A percentile compares a stretch with the other conserved stretches of the same genome.
Evolutionary conservation across 257 asterid species (phyloP).

Genomic region (Orobanche coerulescens): DNA sequence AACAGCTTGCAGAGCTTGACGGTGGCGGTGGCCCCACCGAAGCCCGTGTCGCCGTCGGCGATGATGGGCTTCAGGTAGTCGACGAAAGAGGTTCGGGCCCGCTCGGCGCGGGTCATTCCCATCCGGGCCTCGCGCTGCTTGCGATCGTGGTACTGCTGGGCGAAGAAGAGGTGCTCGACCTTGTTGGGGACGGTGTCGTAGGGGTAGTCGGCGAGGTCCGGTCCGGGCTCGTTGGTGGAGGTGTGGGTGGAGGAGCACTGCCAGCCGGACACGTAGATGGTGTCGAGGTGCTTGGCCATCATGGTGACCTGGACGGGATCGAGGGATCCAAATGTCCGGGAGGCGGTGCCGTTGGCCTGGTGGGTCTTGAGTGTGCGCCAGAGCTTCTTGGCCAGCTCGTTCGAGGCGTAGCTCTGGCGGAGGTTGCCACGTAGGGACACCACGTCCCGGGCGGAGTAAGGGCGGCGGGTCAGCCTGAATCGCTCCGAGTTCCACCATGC

Average conservation of each 20-base stretch:
- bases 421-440: conserved; percentile 82
- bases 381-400: conserved; percentile 83
- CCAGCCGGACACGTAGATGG: conserved; percentile 95
- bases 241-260: conserved; percentile 99
- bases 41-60: conserved; percentile 97
- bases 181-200: conserved; percentile 97
- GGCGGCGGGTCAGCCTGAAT: conserved; percentile 73
- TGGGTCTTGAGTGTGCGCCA: conserved; percentile 91
- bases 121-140: conserved; percentile 90
- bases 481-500: conserved; percentile 97
- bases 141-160: conserved; percentile 91
- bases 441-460: conserved; percentile 89
- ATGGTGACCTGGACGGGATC: conserved; percentile 97
- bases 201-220: conserved; percentile 94
- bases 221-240: conserved; percentile 90
- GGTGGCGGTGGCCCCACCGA: conserved; percentile 96
- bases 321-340: conserved; percentile 87
- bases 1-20: conserved; percentile 88
- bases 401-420: conserved; percentile 65
- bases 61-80: conserved; percentile 89
- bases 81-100: conserved; percentile 59
- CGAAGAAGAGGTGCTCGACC: conserved; percentile 86
- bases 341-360: conserved; percentile 82
- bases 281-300: conserved; percentile 93
- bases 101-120: conserved; percentile 69